phyloP scores from a whole-genome alignment of 495 filamentous ascomycete genomes.

The Melanomma pulvis-pyrius region DNA sequence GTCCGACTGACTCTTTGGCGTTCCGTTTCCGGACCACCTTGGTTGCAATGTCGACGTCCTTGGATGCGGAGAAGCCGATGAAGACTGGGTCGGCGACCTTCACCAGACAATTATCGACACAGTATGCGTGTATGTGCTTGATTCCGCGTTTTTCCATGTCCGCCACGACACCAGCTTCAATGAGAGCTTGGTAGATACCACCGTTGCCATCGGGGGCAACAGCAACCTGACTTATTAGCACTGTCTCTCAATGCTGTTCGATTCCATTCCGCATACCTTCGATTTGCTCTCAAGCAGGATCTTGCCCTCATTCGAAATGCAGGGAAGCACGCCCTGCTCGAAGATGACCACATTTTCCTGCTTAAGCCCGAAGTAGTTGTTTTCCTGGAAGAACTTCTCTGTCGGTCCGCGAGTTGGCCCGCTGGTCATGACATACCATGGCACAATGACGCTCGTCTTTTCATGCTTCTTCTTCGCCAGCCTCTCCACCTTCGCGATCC shows the following conservation, averaged over 20 bases:
- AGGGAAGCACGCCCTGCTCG: conserved; percentile 95
- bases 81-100: conserved; percentile 96
- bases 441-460: conserved; percentile 68
- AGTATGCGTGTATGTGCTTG: conserved; percentile 95
- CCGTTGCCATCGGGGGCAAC: conserved; percentile 99
- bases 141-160: conserved; percentile 90
- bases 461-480: conserved; percentile 74
- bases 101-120: conserved; percentile 98
- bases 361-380: conserved; percentile 86
- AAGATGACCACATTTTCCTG: conserved; percentile 89
- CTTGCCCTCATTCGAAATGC: conserved; percentile 96
- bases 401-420: conserved; percentile 93
- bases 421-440: conserved; percentile 99
- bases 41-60: conserved; percentile 92
- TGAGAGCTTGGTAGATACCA: conserved; percentile 91
- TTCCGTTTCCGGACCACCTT: conserved; percentile 98
- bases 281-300: conserved; percentile 90
- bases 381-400: conserved; percentile 86
- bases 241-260: background rate
- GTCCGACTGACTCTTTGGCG: conserved; percentile 92
- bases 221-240: conserved; percentile 60
- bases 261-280: conserved; percentile 55
- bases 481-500: conserved; percentile 83
- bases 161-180: conserved; percentile 76
- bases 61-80: conserved; percentile 87